Conservation (phyloP, 2,329 filamentous ascomycete species). For the Grosmannia serpens region DNA sequence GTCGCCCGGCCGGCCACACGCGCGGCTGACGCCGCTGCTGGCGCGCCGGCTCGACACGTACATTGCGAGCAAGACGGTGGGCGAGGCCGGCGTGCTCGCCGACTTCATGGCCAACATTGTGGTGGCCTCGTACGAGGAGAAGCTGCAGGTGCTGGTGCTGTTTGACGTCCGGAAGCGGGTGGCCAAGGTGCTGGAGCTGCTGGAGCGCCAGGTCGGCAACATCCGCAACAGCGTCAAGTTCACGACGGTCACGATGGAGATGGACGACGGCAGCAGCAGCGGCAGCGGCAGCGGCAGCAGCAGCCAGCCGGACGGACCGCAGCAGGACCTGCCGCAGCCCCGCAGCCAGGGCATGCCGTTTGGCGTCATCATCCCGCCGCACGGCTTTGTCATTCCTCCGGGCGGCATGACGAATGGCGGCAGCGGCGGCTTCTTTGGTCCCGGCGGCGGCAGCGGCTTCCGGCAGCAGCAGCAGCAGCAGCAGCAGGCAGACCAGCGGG, state of each 20-base stretch:
- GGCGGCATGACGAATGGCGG: conserved; percentile 24
- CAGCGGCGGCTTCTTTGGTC: conserved; percentile 18
- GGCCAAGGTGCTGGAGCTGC: conserved; percentile 68
- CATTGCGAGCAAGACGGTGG: conserved; percentile 69
- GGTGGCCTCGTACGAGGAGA: conserved; percentile 81
- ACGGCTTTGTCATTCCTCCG: conserved; percentile 10
- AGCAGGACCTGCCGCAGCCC: conserved; percentile 11
- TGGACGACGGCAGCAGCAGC: conserved; percentile 45
- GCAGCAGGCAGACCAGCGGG: conserved; percentile 36
- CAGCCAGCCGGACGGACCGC: neutral
- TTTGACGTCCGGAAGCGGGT: conserved; percentile 68
- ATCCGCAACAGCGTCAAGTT: conserved; percentile 85
- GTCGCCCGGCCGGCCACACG: conserved; percentile 51
- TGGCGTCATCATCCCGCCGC: conserved; percentile 9
- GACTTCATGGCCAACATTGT: conserved; percentile 96
- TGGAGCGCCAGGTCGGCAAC: conserved; percentile 68
- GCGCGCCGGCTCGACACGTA: conserved; percentile 78
- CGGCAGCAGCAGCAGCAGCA: neutral
- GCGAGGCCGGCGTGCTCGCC: conserved; percentile 74
- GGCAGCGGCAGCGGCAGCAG: conserved; percentile 22
- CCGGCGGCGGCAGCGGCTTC: conserved; percentile 14
- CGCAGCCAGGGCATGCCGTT: conserved; percentile 3
- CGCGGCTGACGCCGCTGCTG: conserved; percentile 68
- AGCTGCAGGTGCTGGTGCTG: conserved; percentile 74
- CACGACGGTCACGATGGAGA: conserved; percentile 56